Percentiles rank a stretch among this genome's conserved stretches.
phyloP scores from a whole-genome alignment of 305 asterid genomes.

The Ajuga reptans region DNA sequence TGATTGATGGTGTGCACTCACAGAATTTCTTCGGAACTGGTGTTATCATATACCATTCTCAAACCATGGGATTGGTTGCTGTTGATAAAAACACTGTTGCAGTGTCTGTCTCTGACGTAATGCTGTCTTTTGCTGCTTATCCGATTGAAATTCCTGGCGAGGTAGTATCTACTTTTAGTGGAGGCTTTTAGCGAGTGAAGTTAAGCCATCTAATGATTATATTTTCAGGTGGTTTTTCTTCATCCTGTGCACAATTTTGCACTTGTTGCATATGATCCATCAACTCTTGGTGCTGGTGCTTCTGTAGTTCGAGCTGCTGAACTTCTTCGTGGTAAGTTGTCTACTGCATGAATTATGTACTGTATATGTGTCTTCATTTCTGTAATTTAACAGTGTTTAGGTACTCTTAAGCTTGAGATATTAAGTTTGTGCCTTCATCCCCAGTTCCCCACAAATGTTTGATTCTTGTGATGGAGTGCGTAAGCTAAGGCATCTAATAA shows the following conservation, averaged over 20 bases:
- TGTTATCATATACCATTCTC: slow-evolving; percentile 79
- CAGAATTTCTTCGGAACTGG: slow-evolving; percentile 98
- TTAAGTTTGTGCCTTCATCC: neutral
- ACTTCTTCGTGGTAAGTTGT: slow-evolving; percentile 82
- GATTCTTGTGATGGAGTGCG: neutral
- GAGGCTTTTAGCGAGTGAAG: slow-evolving; percentile 10
- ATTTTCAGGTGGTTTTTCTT: slow-evolving; percentile 84
- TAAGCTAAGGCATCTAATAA: neutral
- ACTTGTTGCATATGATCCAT: slow-evolving; percentile 90
- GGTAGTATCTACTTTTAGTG: slow-evolving; percentile 39
- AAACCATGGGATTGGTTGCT: slow-evolving; percentile 84
- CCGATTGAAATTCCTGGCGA: slow-evolving; percentile 99
- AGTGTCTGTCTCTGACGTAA: slow-evolving; percentile 86
- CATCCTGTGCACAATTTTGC: slow-evolving; percentile 98
- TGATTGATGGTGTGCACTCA: slow-evolving; percentile 98
- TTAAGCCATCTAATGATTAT: slow-evolving; percentile 19
- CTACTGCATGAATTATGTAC: slow-evolving; percentile 10
- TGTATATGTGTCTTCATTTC: neutral
- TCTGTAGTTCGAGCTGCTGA: slow-evolving; percentile 89
- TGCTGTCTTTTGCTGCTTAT: slow-evolving; percentile 98
- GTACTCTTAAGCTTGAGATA: neutral
- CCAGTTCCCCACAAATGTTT: neutral
- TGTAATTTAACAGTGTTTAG: neutral
- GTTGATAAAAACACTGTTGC: slow-evolving; percentile 98
- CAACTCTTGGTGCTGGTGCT: slow-evolving; percentile 78